Evolutionary conservation across 768 basidiomycete genomes (phyloP), one percentile per base, ranked within the genome.

Genomic region (Collybia sordida): DNA sequence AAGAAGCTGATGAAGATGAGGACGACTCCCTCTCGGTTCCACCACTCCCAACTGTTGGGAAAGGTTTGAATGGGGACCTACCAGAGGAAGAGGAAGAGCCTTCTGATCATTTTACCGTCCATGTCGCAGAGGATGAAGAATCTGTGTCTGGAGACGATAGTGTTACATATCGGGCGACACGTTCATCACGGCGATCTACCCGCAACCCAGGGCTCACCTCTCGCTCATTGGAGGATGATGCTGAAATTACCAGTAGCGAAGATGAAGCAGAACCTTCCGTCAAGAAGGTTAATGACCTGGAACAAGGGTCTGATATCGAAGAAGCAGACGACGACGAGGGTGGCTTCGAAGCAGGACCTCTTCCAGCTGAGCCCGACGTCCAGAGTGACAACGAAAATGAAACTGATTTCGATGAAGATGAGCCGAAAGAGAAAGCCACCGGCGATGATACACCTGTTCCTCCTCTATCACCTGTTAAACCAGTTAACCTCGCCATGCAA

Each of bases 1-100:
- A 72, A 35, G 73, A 75, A 42, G 80, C 73, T 12, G 72, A 72
- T 40, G 60, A 61, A 41, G 46, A 59, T 46, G 46, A 52, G 42
- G 71, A 70, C 17, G 71, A 71, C 35, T 47, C 45, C 23, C 17
- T 17, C 19, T 47, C 45, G 25, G 45, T 19, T 18, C 23, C 4
- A 7, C 35, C 25, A 27, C 45, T 9, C 38, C 45, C 22, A 7
- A 17, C 3, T 8, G n/a, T 38, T 11, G n/a, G 4, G 34, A 39
- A 31, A 49, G 31, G 28, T 45, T 14, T 39, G 36, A 42, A 43
- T 47, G 24, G 15, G 54, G 49, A 14, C 36, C 45, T 25, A 39
- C 43, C 50, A 11, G 58, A 57, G 25, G 58, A 56, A n/a, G 59
- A 60, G 18, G 59, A 53, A 45, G 49, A 45, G 17, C 53, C 49